A percentile compares a stretch with the other conserved stretches of the same genome.
Evolutionary conservation across 1,284 basidiomycete species (phyloP).

Genomic region (Tilletia caries): DNA sequence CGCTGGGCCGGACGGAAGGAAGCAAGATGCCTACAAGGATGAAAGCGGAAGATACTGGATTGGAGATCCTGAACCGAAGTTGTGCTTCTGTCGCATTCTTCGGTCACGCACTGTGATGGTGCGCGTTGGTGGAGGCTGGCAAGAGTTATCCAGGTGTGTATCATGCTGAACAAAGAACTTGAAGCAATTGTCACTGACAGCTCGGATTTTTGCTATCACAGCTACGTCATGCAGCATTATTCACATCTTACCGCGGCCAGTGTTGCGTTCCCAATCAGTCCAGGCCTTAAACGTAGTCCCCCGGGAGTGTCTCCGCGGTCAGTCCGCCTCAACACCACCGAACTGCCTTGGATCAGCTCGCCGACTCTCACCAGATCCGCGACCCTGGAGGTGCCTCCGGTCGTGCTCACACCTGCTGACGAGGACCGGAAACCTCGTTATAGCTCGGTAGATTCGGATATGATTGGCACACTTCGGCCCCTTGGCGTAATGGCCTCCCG

Average conservation of each 20-base stretch:
- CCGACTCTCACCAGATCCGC: background rate
- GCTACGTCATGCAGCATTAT: conserved; percentile 33
- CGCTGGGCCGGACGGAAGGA: background rate
- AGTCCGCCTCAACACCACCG: background rate
- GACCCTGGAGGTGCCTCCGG: conserved; percentile 1
- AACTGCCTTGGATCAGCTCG: conserved; percentile 9
- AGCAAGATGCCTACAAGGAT: conserved; percentile 18
- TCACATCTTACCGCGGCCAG: conserved; percentile 19
- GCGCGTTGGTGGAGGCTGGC: conserved; percentile 52
- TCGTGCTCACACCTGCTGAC: conserved; percentile 6
- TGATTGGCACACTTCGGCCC: no score
- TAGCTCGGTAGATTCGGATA: no score
- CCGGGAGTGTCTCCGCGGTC: background rate
- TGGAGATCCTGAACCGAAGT: conserved; percentile 42
- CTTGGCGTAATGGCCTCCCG: background rate
- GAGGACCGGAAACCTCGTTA: background rate
- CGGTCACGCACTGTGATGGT: conserved; percentile 50
- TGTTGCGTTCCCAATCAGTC: background rate
- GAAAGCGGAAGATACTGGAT: conserved; percentile 46
- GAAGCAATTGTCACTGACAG: background rate
- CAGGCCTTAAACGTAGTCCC: background rate
- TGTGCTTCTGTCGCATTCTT: conserved; percentile 50
- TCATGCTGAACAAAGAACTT: background rate
- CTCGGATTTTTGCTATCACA: background rate
- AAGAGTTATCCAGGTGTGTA: conserved; percentile 44